These are phyloP conservation scores for Talaromyces islandicus DNA, from an alignment of 2,329 filamentous ascomycete species.

Conservation along the genomic window DNA sequence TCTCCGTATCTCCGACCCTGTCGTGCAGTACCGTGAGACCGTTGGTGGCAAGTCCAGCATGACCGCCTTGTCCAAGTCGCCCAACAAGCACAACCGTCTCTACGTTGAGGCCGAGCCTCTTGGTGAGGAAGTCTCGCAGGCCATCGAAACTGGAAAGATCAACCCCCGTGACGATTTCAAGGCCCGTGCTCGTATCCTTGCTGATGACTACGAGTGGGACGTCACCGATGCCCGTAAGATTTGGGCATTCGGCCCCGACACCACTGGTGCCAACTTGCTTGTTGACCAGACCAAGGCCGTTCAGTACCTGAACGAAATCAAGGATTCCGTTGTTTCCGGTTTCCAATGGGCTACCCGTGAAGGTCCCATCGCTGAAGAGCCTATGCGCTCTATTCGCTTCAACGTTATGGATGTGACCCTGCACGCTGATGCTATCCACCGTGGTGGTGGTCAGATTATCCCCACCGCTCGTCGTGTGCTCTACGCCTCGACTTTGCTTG, in stretches of 20 bases:
- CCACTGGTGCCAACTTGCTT: slow-evolving; percentile 94
- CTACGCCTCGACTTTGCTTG: slow-evolving; percentile 86
- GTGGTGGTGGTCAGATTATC: slow-evolving; percentile 98
- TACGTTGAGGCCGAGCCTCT: slow-evolving; percentile 92
- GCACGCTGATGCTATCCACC: slow-evolving; percentile 98
- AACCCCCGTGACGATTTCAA: slow-evolving; percentile 97
- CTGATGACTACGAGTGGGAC: slow-evolving; percentile 98
- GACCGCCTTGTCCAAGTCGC: slow-evolving; percentile 96
- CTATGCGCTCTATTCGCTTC: slow-evolving; percentile 94
- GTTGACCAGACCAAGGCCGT: slow-evolving; percentile 99
- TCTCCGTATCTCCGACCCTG: slow-evolving; percentile 94
- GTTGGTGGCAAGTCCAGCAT: slow-evolving; percentile 80
- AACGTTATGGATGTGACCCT: slow-evolving; percentile 99
- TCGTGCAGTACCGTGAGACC: slow-evolving; percentile 98
- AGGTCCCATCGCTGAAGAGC: slow-evolving; percentile 96
- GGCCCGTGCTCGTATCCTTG: slow-evolving; percentile 88
- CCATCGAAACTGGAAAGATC: slow-evolving; percentile 91
- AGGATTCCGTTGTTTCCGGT: slow-evolving; percentile 98
- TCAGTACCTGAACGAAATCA: slow-evolving; percentile 99
- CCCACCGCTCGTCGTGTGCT: slow-evolving; percentile 96
- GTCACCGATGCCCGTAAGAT: slow-evolving; percentile 99
- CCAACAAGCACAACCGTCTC: slow-evolving; percentile 99
- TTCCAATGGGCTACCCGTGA: slow-evolving; percentile 99
- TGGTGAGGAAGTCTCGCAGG: slow-evolving; percentile 81
- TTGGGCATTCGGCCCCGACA: slow-evolving; percentile 99